Conservation (phyloP, 2,329 filamentous ascomycete species). For the Penicillium sclerotigenum region DNA sequence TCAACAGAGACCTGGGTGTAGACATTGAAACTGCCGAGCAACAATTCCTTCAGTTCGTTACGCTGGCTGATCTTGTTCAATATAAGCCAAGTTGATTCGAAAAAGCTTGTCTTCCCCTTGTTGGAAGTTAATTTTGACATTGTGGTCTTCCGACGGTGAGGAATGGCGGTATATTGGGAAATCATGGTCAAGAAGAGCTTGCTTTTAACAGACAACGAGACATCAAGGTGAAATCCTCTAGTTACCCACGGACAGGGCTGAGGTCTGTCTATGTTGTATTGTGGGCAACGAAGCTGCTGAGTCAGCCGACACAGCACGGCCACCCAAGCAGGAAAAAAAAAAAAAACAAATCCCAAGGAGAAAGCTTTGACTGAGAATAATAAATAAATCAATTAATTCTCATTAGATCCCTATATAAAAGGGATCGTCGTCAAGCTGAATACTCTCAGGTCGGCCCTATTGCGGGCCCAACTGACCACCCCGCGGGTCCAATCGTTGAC, state of each 20-base stretch:
- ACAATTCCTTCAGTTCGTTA: not conserved
- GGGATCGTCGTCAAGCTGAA: constrained; percentile 21
- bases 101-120: not conserved
- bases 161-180: not conserved
- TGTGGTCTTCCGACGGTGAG: not conserved
- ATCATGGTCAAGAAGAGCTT: not conserved
- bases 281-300: not conserved
- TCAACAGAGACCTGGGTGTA: not conserved
- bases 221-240: not conserved
- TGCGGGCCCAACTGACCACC: constrained; percentile 25
- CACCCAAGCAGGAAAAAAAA: not conserved
- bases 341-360: not conserved
- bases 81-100: not conserved
- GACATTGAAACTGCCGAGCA: not conserved
- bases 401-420: constrained; percentile 5
- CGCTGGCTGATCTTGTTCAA: not conserved
- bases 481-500: constrained; percentile 27
- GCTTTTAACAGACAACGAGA: not conserved
- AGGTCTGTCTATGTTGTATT: not conserved
- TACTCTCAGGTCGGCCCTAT: constrained; percentile 18
- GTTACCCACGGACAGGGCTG: not conserved
- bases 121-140: not conserved
- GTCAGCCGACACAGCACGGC: constrained; percentile 4
- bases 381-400: not conserved
- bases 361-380: not conserved